Percentiles rank a stretch among this genome's conserved stretches.
Conservation (phyloP, 306 rosid genomes). For the Alnus rubra region DNA sequence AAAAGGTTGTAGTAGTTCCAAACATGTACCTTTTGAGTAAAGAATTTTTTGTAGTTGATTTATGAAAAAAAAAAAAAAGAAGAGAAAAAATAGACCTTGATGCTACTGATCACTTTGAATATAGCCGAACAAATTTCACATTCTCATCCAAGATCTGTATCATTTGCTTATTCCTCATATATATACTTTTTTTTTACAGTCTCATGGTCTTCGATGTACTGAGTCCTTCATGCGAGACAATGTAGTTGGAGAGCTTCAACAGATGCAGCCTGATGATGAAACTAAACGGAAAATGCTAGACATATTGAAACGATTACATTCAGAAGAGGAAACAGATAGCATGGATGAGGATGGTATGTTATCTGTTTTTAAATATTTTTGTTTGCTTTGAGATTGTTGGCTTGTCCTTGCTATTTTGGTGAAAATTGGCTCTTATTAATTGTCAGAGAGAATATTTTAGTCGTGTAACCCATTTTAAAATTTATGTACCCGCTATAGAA, state of each 20-base stretch:
- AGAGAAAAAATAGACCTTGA: background rate
- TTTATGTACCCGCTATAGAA: background rate
- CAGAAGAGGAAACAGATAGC: slow-evolving; percentile 71
- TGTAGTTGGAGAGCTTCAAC: slow-evolving; percentile 77
- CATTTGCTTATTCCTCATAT: background rate
- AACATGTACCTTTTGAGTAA: background rate
- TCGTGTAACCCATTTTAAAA: background rate
- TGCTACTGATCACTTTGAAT: background rate
- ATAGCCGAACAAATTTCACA: background rate
- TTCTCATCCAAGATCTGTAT: background rate
- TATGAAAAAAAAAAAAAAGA: background rate
- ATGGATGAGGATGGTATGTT: slow-evolving; percentile 63
- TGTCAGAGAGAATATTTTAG: background rate
- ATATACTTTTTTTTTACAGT: slow-evolving; percentile 45
- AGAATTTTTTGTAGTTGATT: background rate
- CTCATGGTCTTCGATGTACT: slow-evolving; percentile 78
- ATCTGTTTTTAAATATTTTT: background rate
- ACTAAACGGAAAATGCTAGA: slow-evolving; percentile 74
- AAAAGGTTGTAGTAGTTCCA: too few relatives aligned
- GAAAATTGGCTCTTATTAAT: background rate
- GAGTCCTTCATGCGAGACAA: slow-evolving; percentile 93
- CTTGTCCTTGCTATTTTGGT: slow-evolving; percentile 7
- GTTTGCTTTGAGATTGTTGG: slow-evolving; percentile 13
- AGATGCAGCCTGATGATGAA: slow-evolving; percentile 60
- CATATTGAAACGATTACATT: slow-evolving; percentile 70